Conservation (phyloP, 1,284 basidiomycete genomes). For the Peniophora sp. region DNA sequence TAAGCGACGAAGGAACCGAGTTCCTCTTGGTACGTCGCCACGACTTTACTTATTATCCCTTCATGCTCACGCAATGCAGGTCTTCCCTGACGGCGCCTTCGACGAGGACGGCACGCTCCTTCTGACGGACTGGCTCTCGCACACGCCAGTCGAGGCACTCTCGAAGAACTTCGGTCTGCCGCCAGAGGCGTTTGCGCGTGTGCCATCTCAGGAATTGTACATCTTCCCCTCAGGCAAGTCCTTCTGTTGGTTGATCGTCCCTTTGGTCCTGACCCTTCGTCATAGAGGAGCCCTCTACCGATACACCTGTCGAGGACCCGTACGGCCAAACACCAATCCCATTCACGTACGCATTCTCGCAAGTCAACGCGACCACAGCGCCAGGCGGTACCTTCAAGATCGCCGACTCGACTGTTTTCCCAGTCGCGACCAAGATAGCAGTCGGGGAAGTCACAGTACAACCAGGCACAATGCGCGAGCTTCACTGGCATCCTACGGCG, state of each 20-base stretch:
- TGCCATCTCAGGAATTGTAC: conserved; percentile 54
- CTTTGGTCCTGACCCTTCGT: conserved; percentile 4
- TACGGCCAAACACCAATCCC: conserved; percentile 44
- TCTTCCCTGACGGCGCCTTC: conserved; percentile 60
- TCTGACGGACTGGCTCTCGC: conserved; percentile 61
- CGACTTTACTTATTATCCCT: conserved; percentile 1
- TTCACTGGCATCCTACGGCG: conserved; percentile 65
- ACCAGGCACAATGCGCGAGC: conserved; percentile 52
- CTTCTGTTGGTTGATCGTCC: background rate
- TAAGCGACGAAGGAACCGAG: conserved; percentile 53
- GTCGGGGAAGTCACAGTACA: conserved; percentile 63
- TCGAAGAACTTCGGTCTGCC: conserved; percentile 63
- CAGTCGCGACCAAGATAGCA: conserved; percentile 48
- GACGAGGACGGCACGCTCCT: conserved; percentile 64
- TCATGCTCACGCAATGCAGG: conserved; percentile 22
- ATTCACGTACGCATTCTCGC: conserved; percentile 49
- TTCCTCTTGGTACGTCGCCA: conserved; percentile 54
- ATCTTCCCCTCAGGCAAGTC: conserved; percentile 56
- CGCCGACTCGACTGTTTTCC: conserved; percentile 47
- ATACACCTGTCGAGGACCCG: conserved; percentile 30
- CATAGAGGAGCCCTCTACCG: conserved; percentile 4
- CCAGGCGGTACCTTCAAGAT: conserved; percentile 59
- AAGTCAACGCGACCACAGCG: conserved; percentile 38
- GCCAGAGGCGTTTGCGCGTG: conserved; percentile 45
- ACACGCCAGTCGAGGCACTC: conserved; percentile 57